Conservation (phyloP, 805 yeast species). For the Kazachstania psychrophila region DNA sequence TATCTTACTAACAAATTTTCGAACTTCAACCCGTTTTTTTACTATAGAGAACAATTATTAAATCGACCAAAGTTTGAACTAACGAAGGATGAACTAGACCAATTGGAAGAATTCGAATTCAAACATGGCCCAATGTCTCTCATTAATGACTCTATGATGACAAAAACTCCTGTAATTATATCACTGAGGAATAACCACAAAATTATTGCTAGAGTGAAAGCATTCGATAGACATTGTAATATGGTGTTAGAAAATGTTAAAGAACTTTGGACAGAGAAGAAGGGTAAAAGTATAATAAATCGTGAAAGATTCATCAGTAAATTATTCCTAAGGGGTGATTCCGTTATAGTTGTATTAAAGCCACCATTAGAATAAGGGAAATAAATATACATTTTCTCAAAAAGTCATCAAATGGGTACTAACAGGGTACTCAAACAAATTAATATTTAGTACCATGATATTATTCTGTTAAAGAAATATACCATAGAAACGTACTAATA, state of each 20-base stretch:
- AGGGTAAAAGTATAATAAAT: slow-evolving; percentile 48
- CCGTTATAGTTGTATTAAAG: slow-evolving; percentile 74
- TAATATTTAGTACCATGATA: too few relatives aligned
- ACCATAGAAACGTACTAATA: too few relatives aligned
- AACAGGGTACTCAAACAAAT: too few relatives aligned
- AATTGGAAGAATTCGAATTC: slow-evolving; percentile 83
- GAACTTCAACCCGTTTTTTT: too few relatives aligned
- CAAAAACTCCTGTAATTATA: slow-evolving; percentile 69
- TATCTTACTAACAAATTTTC: too few relatives aligned
- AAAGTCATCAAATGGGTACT: too few relatives aligned
- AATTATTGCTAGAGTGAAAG: slow-evolving; percentile 79
- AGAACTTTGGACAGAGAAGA: slow-evolving; percentile 69
- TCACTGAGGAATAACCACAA: slow-evolving; percentile 91
- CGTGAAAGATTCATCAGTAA: slow-evolving; percentile 78
- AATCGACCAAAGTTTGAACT: slow-evolving; percentile 74
- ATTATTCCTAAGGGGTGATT: slow-evolving; percentile 90
- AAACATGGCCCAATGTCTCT: slow-evolving; percentile 85
- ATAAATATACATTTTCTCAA: too few relatives aligned
- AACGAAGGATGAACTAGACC: slow-evolving; percentile 67
- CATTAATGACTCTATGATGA: slow-evolving; percentile 71
- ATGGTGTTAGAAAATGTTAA: slow-evolving; percentile 87
- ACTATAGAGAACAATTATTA: slow-evolving; percentile 48
- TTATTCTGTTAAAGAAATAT: too few relatives aligned
- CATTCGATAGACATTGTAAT: slow-evolving; percentile 93
- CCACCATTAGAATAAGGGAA: slow-evolving; percentile 27